These are phyloP conservation scores for Penicillium longicatenatum DNA, from an alignment of 495 filamentous ascomycete species.

Conservation along the genomic window DNA sequence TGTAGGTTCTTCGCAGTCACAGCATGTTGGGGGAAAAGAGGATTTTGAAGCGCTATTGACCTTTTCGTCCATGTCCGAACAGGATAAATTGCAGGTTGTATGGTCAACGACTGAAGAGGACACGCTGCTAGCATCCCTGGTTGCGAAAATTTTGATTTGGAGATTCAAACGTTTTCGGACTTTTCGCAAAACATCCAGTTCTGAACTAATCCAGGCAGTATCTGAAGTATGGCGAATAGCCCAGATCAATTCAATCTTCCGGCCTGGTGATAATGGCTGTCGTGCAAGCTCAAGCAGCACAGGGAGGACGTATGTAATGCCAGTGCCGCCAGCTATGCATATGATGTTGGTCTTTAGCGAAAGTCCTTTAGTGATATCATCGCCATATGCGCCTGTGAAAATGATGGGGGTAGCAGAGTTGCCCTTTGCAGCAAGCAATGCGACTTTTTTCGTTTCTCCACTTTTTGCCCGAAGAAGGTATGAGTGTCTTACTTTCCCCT, in stretches of 20 bases:
- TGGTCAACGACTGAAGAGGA: background rate
- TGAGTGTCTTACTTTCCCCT: conserved; percentile 48
- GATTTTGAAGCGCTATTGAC: background rate
- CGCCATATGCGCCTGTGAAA: background rate
- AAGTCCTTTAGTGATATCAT: conserved; percentile 1
- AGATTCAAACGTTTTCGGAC: background rate
- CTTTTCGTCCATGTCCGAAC: background rate
- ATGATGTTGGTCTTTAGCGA: conserved; percentile 55
- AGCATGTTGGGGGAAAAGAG: background rate
- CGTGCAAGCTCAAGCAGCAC: conserved; percentile 47
- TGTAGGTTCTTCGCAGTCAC: background rate
- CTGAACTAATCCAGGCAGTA: background rate
- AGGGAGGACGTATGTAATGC: conserved; percentile 63
- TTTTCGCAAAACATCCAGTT: background rate
- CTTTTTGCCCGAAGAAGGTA: conserved; percentile 62
- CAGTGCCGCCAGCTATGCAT: conserved; percentile 65
- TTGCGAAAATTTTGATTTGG: background rate
- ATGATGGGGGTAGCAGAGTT: background rate
- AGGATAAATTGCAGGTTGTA: background rate
- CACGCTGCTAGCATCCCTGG: background rate
- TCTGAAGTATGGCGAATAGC: background rate
- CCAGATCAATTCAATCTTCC: conserved; percentile 17
- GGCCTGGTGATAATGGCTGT: conserved; percentile 25
- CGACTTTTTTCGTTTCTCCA: background rate
- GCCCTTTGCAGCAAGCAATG: background rate